A percentile compares a stretch with the other conserved stretches of the same genome.
These are phyloP conservation scores for Saussurea involucrata DNA, from an alignment of 129 eudicot species.

Conservation along the genomic window DNA sequence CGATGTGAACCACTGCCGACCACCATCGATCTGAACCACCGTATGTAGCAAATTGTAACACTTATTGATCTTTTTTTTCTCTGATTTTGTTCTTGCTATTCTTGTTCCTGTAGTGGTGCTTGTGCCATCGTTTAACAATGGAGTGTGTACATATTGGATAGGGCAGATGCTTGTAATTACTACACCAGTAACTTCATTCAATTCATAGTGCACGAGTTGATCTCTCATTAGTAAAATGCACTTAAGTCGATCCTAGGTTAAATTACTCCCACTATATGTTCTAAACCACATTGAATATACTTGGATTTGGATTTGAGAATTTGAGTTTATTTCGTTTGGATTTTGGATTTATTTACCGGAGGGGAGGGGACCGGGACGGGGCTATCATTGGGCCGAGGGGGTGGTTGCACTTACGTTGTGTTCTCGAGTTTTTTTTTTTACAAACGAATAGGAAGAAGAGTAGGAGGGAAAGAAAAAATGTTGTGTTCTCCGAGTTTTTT, in stretches of 20 bases:
- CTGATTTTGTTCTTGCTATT: background rate
- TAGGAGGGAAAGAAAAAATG: no score
- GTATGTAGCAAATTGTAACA: conserved; percentile 8
- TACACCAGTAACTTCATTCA: background rate
- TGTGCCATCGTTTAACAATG: background rate
- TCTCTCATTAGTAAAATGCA: no score
- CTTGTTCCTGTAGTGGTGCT: background rate
- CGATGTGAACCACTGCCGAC: no score
- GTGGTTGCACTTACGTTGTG: background rate
- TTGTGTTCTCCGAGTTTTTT: no score
- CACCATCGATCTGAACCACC: no score
- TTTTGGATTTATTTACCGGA: background rate
- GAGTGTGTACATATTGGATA: background rate
- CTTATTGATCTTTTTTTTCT: background rate
- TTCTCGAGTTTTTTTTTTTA: no score
- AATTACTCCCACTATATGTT: background rate
- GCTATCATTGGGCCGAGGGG: background rate
- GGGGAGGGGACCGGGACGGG: background rate
- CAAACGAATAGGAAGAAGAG: no score
- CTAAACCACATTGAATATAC: background rate
- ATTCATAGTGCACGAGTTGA: background rate
- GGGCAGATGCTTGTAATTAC: background rate
- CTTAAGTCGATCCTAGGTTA: background rate
- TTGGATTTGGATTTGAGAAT: no score
- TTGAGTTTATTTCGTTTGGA: no score